Conservation (phyloP, 352 stramenopile species). For the Blastocystis sp. region DNA sequence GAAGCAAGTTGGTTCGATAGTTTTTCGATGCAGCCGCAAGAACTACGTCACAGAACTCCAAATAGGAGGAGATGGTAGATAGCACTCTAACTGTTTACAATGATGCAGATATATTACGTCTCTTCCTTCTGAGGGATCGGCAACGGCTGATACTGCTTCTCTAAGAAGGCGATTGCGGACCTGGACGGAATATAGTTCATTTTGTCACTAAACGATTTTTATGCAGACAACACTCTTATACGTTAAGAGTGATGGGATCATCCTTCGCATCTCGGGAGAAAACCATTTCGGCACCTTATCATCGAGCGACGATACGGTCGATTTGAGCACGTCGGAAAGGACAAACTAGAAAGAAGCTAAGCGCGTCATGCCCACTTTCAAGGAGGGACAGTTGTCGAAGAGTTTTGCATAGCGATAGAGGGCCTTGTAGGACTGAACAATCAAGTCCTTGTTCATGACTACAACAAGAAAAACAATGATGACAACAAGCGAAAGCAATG, state of each 20-base stretch:
- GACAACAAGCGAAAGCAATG: too few relatives aligned
- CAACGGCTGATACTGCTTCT: background rate
- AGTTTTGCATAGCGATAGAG: background rate
- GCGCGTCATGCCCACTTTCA: background rate
- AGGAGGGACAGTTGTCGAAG: background rate
- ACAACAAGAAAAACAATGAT: conserved; percentile 24
- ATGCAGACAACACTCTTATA: background rate
- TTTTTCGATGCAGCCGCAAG: background rate
- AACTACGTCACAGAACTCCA: background rate
- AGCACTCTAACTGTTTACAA: background rate
- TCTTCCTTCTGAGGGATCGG: background rate
- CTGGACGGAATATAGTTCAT: conserved; percentile 7
- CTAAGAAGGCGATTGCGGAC: background rate
- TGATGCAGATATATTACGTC: background rate
- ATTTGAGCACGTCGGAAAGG: conserved; percentile 15
- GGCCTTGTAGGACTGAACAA: background rate
- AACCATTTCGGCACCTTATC: conserved; percentile 33
- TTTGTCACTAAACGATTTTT: background rate
- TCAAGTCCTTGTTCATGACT: background rate
- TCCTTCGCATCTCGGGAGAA: background rate
- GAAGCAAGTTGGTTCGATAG: background rate
- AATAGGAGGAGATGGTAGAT: background rate
- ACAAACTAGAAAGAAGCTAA: conserved; percentile 8
- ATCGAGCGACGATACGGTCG: background rate
- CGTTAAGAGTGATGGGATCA: background rate